These are phyloP conservation scores for Neurospora sp. DNA, from an alignment of 495 filamentous ascomycete genomes.

Conservation along the genomic window DNA sequence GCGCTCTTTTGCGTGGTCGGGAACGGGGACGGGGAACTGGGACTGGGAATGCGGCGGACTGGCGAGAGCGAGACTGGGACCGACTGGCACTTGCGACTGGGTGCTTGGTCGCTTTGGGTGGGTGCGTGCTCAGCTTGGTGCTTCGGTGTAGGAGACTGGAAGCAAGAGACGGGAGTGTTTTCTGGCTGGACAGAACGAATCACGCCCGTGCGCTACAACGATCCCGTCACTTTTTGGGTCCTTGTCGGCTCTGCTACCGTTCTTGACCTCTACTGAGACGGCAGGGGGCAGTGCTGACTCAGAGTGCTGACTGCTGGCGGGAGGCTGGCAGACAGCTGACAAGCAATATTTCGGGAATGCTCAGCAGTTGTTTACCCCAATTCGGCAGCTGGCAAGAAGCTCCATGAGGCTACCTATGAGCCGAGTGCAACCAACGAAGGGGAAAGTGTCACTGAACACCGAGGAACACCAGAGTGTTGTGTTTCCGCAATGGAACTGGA, in stretches of 20 bases:
- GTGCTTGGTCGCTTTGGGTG: background rate
- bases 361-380: background rate
- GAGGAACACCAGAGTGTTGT: background rate
- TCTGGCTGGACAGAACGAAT: constrained; percentile 8
- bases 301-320: background rate
- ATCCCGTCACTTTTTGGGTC: background rate
- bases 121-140: background rate
- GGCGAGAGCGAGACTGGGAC: background rate
- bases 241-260: background rate
- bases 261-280: background rate
- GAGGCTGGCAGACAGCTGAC: background rate
- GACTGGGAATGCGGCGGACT: background rate
- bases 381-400: background rate
- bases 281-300: background rate
- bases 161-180: constrained; percentile 2
- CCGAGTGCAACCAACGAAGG: background rate
- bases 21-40: constrained; percentile 6
- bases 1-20: constrained; percentile 4
- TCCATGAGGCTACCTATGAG: background rate
- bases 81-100: background rate
- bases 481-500: too few species aligned
- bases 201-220: background rate
- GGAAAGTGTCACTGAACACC: background rate
- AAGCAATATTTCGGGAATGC: background rate
- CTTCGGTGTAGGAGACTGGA: background rate